These are phyloP conservation scores for Aspergillus niger DNA, from an alignment of 2,329 filamentous ascomycete genomes.

Conservation along the genomic window DNA sequence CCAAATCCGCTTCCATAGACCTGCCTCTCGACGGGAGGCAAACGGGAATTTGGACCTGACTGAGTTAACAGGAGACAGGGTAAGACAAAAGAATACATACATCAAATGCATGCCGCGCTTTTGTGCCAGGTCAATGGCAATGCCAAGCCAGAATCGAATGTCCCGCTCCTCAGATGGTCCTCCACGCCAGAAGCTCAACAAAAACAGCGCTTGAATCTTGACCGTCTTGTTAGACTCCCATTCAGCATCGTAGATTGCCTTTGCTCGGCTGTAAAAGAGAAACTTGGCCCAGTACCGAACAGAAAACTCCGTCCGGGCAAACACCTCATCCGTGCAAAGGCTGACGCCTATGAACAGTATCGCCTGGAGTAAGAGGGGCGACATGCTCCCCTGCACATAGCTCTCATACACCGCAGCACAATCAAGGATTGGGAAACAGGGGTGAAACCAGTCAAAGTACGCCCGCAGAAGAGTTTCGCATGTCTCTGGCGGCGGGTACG, in stretches of 20 bases:
- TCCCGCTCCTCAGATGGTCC: constrained; percentile 53
- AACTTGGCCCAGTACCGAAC: constrained; percentile 55
- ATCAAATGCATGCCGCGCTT: constrained; percentile 46
- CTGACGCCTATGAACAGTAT: constrained; percentile 59
- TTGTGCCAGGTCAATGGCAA: constrained; percentile 55
- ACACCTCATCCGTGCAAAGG: constrained; percentile 52
- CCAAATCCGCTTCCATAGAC: constrained; percentile 54
- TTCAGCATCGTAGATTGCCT: constrained; percentile 57
- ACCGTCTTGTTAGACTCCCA: constrained; percentile 55
- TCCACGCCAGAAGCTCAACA: constrained; percentile 60
- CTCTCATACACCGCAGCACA: constrained; percentile 46
- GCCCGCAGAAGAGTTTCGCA: constrained; percentile 51
- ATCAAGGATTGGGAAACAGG: constrained; percentile 58
- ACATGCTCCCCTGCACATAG: constrained; percentile 47
- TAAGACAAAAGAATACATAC: constrained; percentile 16
- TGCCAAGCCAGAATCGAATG: constrained; percentile 54
- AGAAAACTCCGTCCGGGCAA: constrained; percentile 50
- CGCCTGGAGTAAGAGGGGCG: constrained; percentile 54
- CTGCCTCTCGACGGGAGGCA: constrained; percentile 29
- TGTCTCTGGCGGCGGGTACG: constrained; percentile 48
- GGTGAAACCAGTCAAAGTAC: constrained; percentile 61
- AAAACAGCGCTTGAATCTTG: constrained; percentile 55
- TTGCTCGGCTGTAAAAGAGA: constrained; percentile 53
- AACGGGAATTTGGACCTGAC: constrained; percentile 35
- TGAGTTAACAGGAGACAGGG: not conserved